These are phyloP conservation scores for Haberlea rhodopensis DNA, from an alignment of 257 asterid genomes.

Conservation along the genomic window DNA sequence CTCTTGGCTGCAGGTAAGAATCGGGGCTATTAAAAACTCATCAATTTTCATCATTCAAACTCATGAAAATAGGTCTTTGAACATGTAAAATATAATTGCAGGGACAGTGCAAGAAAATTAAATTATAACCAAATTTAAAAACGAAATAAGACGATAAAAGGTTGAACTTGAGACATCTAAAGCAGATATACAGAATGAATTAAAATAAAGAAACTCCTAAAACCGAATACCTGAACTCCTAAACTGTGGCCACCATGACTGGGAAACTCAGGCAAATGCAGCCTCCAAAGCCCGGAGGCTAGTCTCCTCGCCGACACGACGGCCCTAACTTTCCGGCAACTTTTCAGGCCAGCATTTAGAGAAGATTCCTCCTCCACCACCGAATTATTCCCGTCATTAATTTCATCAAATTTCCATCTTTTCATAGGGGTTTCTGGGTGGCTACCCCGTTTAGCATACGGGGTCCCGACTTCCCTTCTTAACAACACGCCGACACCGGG, in stretches of 20 bases:
- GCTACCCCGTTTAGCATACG: slow-evolving; percentile 34
- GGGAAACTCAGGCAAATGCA: slow-evolving; percentile 52
- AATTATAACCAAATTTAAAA: background rate
- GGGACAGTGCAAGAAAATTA: background rate
- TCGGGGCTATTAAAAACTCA: background rate
- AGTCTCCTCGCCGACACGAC: slow-evolving; percentile 49
- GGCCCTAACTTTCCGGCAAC: slow-evolving; percentile 30
- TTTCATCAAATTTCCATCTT: slow-evolving; percentile 58
- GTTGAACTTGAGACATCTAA: background rate
- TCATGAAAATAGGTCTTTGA: background rate
- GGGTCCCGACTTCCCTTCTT: slow-evolving; percentile 37
- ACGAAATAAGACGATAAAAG: too few species aligned
- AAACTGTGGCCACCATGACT: slow-evolving; percentile 27
- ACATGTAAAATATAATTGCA: background rate
- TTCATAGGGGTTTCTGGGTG: slow-evolving; percentile 62
- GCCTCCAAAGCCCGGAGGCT: slow-evolving; percentile 61
- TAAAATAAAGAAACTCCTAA: background rate
- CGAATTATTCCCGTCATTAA: slow-evolving; percentile 20
- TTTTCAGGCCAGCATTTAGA: slow-evolving; percentile 31
- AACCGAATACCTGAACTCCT: slow-evolving; percentile 44
- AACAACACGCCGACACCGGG: slow-evolving; percentile 41
- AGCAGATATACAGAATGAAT: background rate
- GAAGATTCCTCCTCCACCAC: slow-evolving; percentile 29
- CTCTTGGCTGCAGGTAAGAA: slow-evolving; percentile 34
- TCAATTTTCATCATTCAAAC: background rate